These are phyloP conservation scores for Cyclotella distinguenda DNA, from an alignment of 108 stramenopile species.

Conservation along the genomic window DNA sequence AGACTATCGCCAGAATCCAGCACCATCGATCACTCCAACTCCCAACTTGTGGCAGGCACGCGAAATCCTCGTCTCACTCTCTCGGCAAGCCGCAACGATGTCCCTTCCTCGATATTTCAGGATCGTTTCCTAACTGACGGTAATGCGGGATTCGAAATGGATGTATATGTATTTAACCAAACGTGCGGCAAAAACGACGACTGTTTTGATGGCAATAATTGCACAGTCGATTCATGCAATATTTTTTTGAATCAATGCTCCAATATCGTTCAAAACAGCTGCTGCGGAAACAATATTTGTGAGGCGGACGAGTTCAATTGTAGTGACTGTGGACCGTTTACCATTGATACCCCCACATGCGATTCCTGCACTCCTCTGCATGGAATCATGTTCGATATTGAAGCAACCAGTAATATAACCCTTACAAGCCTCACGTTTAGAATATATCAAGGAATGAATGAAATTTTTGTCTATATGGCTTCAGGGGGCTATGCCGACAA, in stretches of 20 bases:
- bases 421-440: neutral
- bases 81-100: neutral
- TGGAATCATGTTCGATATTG: slow-evolving; percentile 7
- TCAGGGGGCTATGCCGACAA: neutral
- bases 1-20: neutral
- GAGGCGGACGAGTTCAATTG: slow-evolving; percentile 3
- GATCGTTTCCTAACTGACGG: neutral
- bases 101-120: no score
- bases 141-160: slow-evolving; percentile 11
- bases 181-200: neutral
- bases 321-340: slow-evolving; percentile 14
- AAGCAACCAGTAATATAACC: neutral
- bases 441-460: neutral
- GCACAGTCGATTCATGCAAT: neutral
- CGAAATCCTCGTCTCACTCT: slow-evolving; percentile 5
- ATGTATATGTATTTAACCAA: neutral
- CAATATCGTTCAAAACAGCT: neutral
- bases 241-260: neutral
- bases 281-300: slow-evolving; percentile 14
- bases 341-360: neutral
- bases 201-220: neutral
- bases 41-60: neutral
- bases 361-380: neutral
- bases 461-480: slow-evolving; percentile 1
- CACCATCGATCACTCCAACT: neutral